Evolutionary conservation across 129 eudicot species (phyloP).

Genomic region (Tagetes patula): DNA sequence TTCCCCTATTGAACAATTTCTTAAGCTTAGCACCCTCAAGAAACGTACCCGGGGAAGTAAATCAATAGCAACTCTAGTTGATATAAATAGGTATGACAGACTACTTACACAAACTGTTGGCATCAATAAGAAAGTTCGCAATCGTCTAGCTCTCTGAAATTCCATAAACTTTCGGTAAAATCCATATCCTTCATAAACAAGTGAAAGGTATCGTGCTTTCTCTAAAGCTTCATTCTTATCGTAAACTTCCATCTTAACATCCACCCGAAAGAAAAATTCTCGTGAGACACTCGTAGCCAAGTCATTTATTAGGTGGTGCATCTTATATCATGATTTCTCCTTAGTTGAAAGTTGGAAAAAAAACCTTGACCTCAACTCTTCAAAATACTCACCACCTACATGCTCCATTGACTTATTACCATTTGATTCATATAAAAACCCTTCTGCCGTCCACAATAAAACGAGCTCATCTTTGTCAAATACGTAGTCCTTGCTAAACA

Average conservation of each 20-base stretch:
- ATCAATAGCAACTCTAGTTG: slow-evolving; percentile 19
- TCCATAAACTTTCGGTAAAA: slow-evolving; percentile 26
- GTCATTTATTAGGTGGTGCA: slow-evolving; percentile 41
- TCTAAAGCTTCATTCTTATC: slow-evolving; percentile 24
- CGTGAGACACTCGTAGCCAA: slow-evolving; percentile 34
- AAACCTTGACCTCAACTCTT: slow-evolving; percentile 13
- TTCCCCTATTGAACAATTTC: slow-evolving; percentile 5
- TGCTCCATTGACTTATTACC: slow-evolving; percentile 25
- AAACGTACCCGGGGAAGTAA: slow-evolving; percentile 27
- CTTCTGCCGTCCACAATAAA: slow-evolving; percentile 39
- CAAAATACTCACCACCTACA: slow-evolving; percentile 24
- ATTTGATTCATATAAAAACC: slow-evolving; percentile 14
- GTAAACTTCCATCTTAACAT: slow-evolving; percentile 7
- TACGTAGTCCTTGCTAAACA: slow-evolving; percentile 30
- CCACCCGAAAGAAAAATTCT: slow-evolving; percentile 20
- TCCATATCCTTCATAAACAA: slow-evolving; percentile 24
- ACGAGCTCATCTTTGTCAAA: slow-evolving; percentile 27
- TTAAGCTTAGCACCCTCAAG: slow-evolving; percentile 34
- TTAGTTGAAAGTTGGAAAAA: slow-evolving; percentile 30
- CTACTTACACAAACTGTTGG: background rate
- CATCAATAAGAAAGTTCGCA: slow-evolving; percentile 45
- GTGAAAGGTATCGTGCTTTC: slow-evolving; percentile 40
- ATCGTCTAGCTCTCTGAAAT: slow-evolving; percentile 9
- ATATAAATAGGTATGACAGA: background rate
- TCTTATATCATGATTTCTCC: slow-evolving; percentile 7